These are phyloP conservation scores for Cucurbitaria berberidis DNA, from an alignment of 2,329 filamentous ascomycete species.

Conservation along the genomic window DNA sequence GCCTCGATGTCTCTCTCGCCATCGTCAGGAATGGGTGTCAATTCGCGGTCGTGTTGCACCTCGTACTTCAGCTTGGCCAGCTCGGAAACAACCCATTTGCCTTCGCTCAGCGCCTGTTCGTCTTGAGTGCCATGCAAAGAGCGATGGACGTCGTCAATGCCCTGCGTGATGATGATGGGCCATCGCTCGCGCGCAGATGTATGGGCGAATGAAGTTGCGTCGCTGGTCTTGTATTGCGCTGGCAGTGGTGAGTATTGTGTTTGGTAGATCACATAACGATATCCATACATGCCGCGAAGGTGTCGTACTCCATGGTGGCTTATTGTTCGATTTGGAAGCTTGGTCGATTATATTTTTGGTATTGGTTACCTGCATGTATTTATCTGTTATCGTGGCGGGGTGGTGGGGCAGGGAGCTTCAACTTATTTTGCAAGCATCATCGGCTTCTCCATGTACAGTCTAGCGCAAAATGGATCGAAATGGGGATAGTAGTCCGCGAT, in stretches of 20 bases:
- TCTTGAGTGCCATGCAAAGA: constrained; percentile 66
- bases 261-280: no score
- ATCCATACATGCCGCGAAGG: constrained; percentile 24
- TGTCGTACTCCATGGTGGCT: constrained; percentile 29
- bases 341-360: neutral
- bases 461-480: neutral
- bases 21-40: constrained; percentile 80
- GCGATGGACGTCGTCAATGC: constrained; percentile 93
- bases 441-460: neutral
- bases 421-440: neutral
- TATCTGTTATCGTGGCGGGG: neutral
- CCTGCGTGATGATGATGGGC: constrained; percentile 92
- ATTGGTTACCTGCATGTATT: neutral
- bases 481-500: neutral
- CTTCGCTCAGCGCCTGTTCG: constrained; percentile 72
- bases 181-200: constrained; percentile 85
- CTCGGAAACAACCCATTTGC: constrained; percentile 82
- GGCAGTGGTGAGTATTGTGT: constrained; percentile 6
- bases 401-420: neutral
- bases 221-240: constrained; percentile 80
- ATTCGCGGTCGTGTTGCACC: constrained; percentile 81
- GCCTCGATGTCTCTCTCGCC: constrained; percentile 74
- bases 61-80: constrained; percentile 91
- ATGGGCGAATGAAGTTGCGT: constrained; percentile 85
- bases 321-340: neutral